Conservation (phyloP, 2,329 filamentous ascomycete genomes). For the Metarhizium album region DNA sequence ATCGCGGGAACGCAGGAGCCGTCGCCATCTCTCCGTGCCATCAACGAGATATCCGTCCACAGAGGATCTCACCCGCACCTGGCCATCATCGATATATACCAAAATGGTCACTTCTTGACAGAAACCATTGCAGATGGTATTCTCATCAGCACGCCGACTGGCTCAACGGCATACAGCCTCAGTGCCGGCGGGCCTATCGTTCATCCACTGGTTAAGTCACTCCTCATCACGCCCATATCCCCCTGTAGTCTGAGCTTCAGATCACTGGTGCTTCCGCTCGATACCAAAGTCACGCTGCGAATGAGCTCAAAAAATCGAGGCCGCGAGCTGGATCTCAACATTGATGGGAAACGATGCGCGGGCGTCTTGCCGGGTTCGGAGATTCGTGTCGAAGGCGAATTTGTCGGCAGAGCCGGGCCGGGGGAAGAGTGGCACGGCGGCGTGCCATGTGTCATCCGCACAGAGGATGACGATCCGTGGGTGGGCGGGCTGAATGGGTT, state of each 20-base stretch:
- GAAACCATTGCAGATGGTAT: constrained; percentile 94
- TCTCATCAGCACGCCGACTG: constrained; percentile 86
- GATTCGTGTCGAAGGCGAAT: constrained; percentile 79
- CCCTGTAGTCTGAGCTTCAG: constrained; percentile 86
- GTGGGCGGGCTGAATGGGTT: constrained; percentile 88
- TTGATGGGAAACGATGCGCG: constrained; percentile 61
- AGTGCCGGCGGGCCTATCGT: constrained; percentile 88
- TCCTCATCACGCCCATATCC: constrained; percentile 90
- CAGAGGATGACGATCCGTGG: constrained; percentile 80
- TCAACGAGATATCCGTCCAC: constrained; percentile 94
- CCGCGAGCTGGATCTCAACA: constrained; percentile 65
- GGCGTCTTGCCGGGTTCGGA: constrained; percentile 69
- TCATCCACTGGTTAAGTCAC: constrained; percentile 78
- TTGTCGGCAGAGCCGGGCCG: constrained; percentile 41
- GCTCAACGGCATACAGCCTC: constrained; percentile 91
- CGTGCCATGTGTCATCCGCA: constrained; percentile 81
- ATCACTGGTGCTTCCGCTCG: constrained; percentile 77
- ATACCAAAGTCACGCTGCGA: constrained; percentile 71
- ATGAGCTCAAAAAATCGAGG: constrained; percentile 73
- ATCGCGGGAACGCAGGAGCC: constrained; percentile 25
- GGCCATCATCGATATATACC: constrained; percentile 81
- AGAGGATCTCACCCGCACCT: constrained; percentile 83
- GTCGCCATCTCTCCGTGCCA: constrained; percentile 50
- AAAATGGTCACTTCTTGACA: constrained; percentile 81
- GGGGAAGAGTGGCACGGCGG: constrained; percentile 57